Evolutionary conservation across 2,329 filamentous ascomycete genomes (phyloP).

Genomic region (Trichophyton mentagrophytes): DNA sequence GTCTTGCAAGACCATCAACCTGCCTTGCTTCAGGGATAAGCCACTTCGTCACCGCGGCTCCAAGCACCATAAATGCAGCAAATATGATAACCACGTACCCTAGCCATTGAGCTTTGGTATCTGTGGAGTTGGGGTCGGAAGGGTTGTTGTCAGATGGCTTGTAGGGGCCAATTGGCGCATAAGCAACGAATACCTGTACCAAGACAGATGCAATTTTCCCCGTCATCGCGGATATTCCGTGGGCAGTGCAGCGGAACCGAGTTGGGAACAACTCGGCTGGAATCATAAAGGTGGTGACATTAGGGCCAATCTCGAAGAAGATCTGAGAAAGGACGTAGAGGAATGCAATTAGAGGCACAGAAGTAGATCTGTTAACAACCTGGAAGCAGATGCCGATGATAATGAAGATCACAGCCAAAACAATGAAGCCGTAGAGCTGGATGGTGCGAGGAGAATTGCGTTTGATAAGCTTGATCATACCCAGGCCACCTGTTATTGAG

Average conservation of each 20-base stretch:
- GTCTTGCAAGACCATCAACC: slow-evolving; percentile 11
- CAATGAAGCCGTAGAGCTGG: slow-evolving; percentile 4
- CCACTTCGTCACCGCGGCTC: slow-evolving; percentile 11
- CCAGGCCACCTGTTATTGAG: slow-evolving; percentile 11
- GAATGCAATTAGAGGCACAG: slow-evolving; percentile 2
- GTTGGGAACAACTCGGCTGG: slow-evolving; percentile 47
- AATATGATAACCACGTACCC: slow-evolving; percentile 12
- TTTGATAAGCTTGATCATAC: slow-evolving; percentile 13
- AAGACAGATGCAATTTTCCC: slow-evolving; percentile 46
- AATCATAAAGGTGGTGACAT: slow-evolving; percentile 19
- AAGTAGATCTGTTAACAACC: neutral
- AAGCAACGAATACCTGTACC: neutral
- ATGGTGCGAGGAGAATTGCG: slow-evolving; percentile 10
- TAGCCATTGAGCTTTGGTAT: slow-evolving; percentile 5
- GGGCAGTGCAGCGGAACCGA: slow-evolving; percentile 44
- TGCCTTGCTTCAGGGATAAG: slow-evolving; percentile 10
- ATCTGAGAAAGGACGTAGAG: slow-evolving; percentile 1
- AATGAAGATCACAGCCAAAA: slow-evolving; percentile 2
- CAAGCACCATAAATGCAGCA: slow-evolving; percentile 12
- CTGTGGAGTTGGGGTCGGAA: neutral
- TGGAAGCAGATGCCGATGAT: slow-evolving; percentile 4
- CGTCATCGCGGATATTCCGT: slow-evolving; percentile 45
- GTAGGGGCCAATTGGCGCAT: neutral
- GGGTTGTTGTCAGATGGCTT: neutral
- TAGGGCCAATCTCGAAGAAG: slow-evolving; percentile 3